These are phyloP conservation scores for Spergularia azorica DNA, from an alignment of 179 eudicot species.

Conservation along the genomic window DNA sequence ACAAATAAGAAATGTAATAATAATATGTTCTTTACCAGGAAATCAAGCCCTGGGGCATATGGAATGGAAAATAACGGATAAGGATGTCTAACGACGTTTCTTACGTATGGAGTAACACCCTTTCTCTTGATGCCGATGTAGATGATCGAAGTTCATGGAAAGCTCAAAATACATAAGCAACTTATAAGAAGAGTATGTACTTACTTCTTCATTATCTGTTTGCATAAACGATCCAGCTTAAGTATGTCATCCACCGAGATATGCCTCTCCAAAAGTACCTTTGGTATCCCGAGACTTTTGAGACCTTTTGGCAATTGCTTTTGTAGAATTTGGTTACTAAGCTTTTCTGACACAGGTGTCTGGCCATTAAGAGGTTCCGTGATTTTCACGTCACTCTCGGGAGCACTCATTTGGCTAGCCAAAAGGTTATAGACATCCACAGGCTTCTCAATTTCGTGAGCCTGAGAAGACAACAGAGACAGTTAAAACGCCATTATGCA, in stretches of 20 bases:
- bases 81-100: no score
- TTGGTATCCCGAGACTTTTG: constrained; percentile 39
- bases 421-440: constrained; percentile 52
- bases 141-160: background rate
- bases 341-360: constrained; percentile 32
- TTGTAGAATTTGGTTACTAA: constrained; percentile 19
- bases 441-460: constrained; percentile 54
- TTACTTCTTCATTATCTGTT: constrained; percentile 58
- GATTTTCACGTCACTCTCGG: constrained; percentile 36
- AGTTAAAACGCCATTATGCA: constrained; percentile 1
- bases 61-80: no score
- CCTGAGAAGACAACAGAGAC: constrained; percentile 37
- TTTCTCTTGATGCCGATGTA: no score
- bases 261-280: constrained; percentile 32
- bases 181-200: constrained; percentile 22
- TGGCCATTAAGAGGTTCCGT: constrained; percentile 31
- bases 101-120: background rate
- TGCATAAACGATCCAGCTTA: constrained; percentile 45
- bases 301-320: constrained; percentile 36
- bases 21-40: no score
- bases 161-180: background rate
- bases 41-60: no score
- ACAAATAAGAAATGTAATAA: no score
- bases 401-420: constrained; percentile 36
- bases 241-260: constrained; percentile 49